Percentiles rank a stretch among this genome's conserved stretches.
phyloP scores from a whole-genome alignment of 164 flowering plant genomes.

The Vitis vinifera region DNA sequence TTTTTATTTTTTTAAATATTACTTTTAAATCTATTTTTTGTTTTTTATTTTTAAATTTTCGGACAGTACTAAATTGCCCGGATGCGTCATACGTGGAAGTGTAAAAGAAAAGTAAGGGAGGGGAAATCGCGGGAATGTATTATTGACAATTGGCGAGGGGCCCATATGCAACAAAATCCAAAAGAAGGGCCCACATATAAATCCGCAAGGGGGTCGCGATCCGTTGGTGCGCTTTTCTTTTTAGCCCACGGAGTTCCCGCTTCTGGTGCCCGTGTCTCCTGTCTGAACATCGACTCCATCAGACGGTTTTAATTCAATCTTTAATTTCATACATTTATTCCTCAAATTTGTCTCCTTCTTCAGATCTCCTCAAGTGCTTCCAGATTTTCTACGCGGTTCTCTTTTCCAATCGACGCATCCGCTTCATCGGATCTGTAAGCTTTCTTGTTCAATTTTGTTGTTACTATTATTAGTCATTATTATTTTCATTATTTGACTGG shows the following conservation, averaged over 20 bases:
- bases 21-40: too few species aligned
- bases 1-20: too few species aligned
- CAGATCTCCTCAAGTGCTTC: not conserved
- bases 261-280: conserved; percentile 20
- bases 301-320: conserved; percentile 1
- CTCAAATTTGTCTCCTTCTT: not conserved
- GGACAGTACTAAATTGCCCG: too few species aligned
- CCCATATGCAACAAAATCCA: too few species aligned
- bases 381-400: not conserved
- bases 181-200: too few species aligned
- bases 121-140: too few species aligned
- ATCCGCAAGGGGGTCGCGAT: too few species aligned
- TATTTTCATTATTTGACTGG: not conserved
- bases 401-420: not conserved
- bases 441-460: not conserved
- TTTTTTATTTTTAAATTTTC: too few species aligned
- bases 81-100: too few species aligned
- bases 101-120: too few species aligned
- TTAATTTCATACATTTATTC: not conserved
- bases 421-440: conserved; percentile 28
- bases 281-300: conserved; percentile 1
- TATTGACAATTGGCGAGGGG: too few species aligned
- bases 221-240: not conserved
- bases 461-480: not conserved
- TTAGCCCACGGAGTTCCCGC: conserved; percentile 38